Conservation (phyloP, 148 eudicot genomes). For the Nepenthes gracilis region DNA sequence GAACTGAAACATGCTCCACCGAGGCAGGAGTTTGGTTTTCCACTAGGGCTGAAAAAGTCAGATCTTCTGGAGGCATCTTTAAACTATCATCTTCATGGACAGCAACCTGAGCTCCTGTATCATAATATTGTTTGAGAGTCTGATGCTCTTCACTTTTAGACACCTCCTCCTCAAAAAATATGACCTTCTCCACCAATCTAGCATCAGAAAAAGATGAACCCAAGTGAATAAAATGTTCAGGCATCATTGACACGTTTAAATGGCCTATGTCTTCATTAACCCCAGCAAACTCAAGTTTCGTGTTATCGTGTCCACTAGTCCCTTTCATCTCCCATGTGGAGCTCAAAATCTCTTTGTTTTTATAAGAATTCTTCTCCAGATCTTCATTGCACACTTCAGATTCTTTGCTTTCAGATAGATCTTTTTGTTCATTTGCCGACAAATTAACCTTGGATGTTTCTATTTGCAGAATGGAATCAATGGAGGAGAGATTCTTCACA, state of each 20-base stretch:
- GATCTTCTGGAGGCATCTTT: slow-evolving; percentile 9
- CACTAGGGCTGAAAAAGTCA: slow-evolving; percentile 6
- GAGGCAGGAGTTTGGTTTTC: not conserved
- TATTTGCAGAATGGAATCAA: slow-evolving; percentile 15
- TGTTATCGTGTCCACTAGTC: not conserved
- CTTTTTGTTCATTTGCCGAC: not conserved
- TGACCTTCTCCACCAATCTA: slow-evolving; percentile 1
- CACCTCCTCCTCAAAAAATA: slow-evolving; percentile 3
- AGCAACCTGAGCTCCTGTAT: slow-evolving; percentile 8
- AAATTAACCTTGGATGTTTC: not conserved
- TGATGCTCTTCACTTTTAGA: slow-evolving; percentile 8
- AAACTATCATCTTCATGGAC: slow-evolving; percentile 7
- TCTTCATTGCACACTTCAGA: not conserved
- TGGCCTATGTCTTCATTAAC: not conserved
- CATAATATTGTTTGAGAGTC: slow-evolving; percentile 2
- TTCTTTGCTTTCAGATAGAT: not conserved
- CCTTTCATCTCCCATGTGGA: not conserved
- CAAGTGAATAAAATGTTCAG: slow-evolving; percentile 4
- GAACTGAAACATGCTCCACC: no score
- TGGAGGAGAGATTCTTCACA: slow-evolving; percentile 11
- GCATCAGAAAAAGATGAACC: slow-evolving; percentile 4
- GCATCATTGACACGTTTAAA: slow-evolving; percentile 2
- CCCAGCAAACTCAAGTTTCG: slow-evolving; percentile 1
- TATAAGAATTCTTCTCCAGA: not conserved
- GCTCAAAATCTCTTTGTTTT: not conserved